These are phyloP conservation scores for Eucalyptus coolabah DNA, from an alignment of 345 rosid species.

Conservation along the genomic window DNA sequence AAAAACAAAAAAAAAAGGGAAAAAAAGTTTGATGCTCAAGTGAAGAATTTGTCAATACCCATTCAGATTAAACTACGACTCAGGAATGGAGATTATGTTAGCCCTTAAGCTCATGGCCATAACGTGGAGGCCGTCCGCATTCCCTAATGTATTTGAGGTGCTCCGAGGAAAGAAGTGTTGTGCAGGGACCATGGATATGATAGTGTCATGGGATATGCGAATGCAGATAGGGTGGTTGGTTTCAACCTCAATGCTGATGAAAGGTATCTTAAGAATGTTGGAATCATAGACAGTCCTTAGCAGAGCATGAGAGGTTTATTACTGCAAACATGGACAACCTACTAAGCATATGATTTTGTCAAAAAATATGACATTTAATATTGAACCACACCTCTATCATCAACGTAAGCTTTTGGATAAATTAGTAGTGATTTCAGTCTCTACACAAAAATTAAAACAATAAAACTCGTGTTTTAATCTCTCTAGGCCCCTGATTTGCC, in stretches of 20 bases:
- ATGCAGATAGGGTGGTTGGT: background rate
- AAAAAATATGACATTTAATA: background rate
- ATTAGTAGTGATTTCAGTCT: background rate
- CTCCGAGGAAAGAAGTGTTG: background rate
- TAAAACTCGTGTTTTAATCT: background rate
- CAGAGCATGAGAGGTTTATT: background rate
- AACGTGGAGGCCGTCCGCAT: background rate
- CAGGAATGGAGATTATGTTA: background rate
- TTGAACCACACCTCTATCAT: background rate
- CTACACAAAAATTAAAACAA: background rate
- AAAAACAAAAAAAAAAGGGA: rapidly evolving
- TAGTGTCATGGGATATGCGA: background rate
- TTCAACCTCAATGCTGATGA: background rate
- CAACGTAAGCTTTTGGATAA: background rate
- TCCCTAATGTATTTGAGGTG: background rate
- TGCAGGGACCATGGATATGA: background rate
- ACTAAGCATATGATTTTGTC: background rate
- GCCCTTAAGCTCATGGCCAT: background rate
- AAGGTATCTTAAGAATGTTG: background rate
- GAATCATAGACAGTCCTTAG: background rate
- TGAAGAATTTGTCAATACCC: background rate
- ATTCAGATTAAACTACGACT: background rate
- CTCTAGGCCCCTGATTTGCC: background rate
- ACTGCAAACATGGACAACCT: background rate
- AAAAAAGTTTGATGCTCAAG: background rate